Percentiles rank a stretch among this genome's conserved stretches.
Evolutionary conservation across 2,329 filamentous ascomycete genomes (phyloP).

Genomic region (Chrysoporthe deuterocubensis): DNA sequence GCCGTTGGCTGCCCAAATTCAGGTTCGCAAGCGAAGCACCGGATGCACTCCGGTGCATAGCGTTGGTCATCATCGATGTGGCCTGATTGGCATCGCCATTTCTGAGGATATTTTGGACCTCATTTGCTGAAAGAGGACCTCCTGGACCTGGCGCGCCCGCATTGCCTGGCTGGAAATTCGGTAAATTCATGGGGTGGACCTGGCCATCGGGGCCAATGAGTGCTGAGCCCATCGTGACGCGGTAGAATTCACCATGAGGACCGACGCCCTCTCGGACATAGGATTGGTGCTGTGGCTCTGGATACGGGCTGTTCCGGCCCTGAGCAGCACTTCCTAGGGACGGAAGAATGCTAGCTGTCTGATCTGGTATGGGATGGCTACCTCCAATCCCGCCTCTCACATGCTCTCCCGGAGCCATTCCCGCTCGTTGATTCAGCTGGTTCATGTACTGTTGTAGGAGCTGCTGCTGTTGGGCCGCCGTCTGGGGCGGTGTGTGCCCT

Average conservation of each 20-base stretch:
- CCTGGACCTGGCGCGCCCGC: slow-evolving; percentile 32
- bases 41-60: slow-evolving; percentile 57
- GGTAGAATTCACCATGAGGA: slow-evolving; percentile 56
- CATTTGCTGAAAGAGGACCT: slow-evolving; percentile 44
- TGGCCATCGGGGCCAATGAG: slow-evolving; percentile 29
- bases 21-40: slow-evolving; percentile 47
- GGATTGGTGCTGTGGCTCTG: slow-evolving; percentile 43
- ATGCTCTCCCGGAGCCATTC: slow-evolving; percentile 49
- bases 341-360: slow-evolving; percentile 25
- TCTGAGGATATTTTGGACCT: slow-evolving; percentile 52
- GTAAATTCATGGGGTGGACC: slow-evolving; percentile 32
- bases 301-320: slow-evolving; percentile 37
- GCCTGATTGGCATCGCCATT: slow-evolving; percentile 51
- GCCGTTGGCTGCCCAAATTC: slow-evolving; percentile 38
- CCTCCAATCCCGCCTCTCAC: slow-evolving; percentile 45
- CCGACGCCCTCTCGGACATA: slow-evolving; percentile 54
- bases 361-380: slow-evolving; percentile 48
- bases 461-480: slow-evolving; percentile 43
- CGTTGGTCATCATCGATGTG: slow-evolving; percentile 47
- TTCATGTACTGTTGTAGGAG: slow-evolving; percentile 50
- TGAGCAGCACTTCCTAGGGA: slow-evolving; percentile 33
- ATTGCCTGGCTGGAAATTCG: slow-evolving; percentile 29
- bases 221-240: slow-evolving; percentile 55
- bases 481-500: slow-evolving; percentile 22
- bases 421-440: slow-evolving; percentile 47